Conservation (phyloP, 2,329 filamentous ascomycete genomes). For the Davidsoniella eucalypti region DNA sequence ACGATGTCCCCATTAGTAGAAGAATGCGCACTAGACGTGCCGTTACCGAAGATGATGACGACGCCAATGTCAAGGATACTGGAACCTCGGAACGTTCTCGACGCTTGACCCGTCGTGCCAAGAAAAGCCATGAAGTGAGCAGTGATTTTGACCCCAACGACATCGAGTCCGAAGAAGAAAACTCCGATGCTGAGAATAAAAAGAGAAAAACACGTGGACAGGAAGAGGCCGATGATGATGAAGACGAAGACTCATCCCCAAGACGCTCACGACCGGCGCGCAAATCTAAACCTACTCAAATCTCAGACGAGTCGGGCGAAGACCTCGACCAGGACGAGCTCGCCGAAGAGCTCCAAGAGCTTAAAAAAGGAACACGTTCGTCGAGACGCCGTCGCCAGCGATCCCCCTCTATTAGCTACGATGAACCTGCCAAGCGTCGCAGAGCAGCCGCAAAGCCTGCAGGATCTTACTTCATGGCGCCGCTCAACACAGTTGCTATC, state of each 20-base stretch:
- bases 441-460: constrained; percentile 47
- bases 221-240: constrained; percentile 22
- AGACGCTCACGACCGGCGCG: constrained; percentile 25
- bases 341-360: constrained; percentile 47
- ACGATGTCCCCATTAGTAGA: constrained; percentile 16
- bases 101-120: constrained; percentile 32
- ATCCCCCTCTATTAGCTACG: constrained; percentile 40
- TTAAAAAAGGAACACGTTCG: constrained; percentile 36
- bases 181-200: constrained; percentile 28
- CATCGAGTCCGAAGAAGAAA: constrained; percentile 41
- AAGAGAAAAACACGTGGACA: constrained; percentile 21
- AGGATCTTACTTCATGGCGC: constrained; percentile 66
- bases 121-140: constrained; percentile 35
- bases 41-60: constrained; percentile 24
- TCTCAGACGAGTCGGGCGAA: constrained; percentile 30
- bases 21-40: constrained; percentile 7
- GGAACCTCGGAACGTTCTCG: constrained; percentile 21
- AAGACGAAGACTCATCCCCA: constrained; percentile 24
- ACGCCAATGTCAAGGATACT: constrained; percentile 19
- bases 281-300: constrained; percentile 30
- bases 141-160: constrained; percentile 43
- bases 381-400: constrained; percentile 28
- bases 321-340: constrained; percentile 47
- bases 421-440: constrained; percentile 36
- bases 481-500: constrained; percentile 42